These are phyloP conservation scores for Francoa sonchifolia DNA, from an alignment of 441 rosid genomes.

Conservation along the genomic window DNA sequence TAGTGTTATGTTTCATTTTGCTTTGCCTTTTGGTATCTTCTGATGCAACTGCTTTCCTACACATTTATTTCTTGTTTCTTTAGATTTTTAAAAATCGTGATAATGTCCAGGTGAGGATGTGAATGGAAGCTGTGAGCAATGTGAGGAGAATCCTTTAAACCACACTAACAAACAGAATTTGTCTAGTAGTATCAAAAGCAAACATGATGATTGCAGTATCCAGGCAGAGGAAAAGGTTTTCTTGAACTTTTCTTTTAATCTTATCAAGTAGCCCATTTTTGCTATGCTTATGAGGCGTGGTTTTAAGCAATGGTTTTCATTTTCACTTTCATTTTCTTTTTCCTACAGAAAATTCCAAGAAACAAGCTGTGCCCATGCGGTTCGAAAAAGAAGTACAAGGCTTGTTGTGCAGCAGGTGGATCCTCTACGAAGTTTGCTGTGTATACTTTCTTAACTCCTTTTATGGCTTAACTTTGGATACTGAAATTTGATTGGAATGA, in stretches of 20 bases:
- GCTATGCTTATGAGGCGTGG: not conserved
- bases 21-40: not conserved
- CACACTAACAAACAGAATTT: constrained; percentile 19
- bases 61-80: not conserved
- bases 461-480: constrained; percentile 2
- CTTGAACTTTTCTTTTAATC: constrained; percentile 1
- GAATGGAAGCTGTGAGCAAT: constrained; percentile 22
- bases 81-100: constrained; percentile 3
- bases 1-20: not conserved
- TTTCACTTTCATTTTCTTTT: not conserved
- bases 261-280: constrained; percentile 1
- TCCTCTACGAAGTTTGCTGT: constrained; percentile 31
- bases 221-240: constrained; percentile 45
- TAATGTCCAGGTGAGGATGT: constrained; percentile 22
- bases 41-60: constrained; percentile 4
- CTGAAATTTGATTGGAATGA: not conserved
- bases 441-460: constrained; percentile 26
- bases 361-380: constrained; percentile 81
- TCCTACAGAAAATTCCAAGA: constrained; percentile 51
- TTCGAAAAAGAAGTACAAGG: constrained; percentile 78
- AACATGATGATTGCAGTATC: constrained; percentile 21
- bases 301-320: not conserved
- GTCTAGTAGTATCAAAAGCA: constrained; percentile 17
- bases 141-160: constrained; percentile 21
- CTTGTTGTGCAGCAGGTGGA: constrained; percentile 69